phyloP scores from a whole-genome alignment of 2,329 filamentous ascomycete species.

The Niveomyces coronatus region DNA sequence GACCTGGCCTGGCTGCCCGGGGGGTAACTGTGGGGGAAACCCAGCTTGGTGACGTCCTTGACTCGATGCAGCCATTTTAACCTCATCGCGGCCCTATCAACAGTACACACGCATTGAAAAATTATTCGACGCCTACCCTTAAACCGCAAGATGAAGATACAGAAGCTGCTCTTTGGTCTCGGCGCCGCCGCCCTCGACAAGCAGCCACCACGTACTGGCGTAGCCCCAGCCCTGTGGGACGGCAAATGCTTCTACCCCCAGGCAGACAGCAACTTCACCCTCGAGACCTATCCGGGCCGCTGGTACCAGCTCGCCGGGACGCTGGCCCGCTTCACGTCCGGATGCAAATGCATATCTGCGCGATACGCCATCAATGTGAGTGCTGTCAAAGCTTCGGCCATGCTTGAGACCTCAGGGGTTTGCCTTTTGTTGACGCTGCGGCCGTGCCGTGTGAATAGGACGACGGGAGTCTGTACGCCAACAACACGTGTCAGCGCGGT shows the following conservation, averaged over 20 bases:
- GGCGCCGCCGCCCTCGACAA: slow-evolving; percentile 2
- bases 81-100: too few relatives aligned
- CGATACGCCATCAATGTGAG: slow-evolving; percentile 22
- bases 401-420: background rate
- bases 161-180: background rate
- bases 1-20: too few relatives aligned
- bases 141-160: slow-evolving; percentile 9
- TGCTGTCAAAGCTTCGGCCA: too few relatives aligned
- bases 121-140: too few relatives aligned
- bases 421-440: background rate
- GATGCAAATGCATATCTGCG: slow-evolving; percentile 23
- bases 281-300: slow-evolving; percentile 21
- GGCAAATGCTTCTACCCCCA: slow-evolving; percentile 22
- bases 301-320: slow-evolving; percentile 26
- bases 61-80: too few relatives aligned
- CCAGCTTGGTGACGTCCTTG: too few relatives aligned
- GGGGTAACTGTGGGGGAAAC: too few relatives aligned
- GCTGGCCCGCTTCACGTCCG: slow-evolving; percentile 19
- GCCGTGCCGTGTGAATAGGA: too few relatives aligned
- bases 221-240: slow-evolving; percentile 21
- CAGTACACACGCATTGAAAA: too few relatives aligned
- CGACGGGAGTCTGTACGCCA: slow-evolving; percentile 21
- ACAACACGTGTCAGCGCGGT: slow-evolving; percentile 21
- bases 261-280: slow-evolving; percentile 18
- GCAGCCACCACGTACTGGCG: slow-evolving; percentile 12